Evolutionary conservation across 495 filamentous ascomycete species (phyloP).

Genomic region (Xylaria sp.): DNA sequence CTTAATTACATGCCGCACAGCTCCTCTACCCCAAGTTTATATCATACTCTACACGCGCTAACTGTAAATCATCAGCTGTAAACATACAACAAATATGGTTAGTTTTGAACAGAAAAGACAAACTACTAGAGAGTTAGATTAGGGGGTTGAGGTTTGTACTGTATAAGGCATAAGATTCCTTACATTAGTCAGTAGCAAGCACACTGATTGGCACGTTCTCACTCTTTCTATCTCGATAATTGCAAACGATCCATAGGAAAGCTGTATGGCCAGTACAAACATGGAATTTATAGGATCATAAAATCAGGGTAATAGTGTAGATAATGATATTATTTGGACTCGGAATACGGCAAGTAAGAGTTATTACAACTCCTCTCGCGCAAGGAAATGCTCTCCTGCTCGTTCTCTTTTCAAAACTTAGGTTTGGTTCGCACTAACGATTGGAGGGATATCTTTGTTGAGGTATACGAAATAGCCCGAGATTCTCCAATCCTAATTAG

Average conservation of each 20-base stretch:
- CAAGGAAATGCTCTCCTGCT: neutral
- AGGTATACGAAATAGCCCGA: neutral
- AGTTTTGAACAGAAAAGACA: neutral
- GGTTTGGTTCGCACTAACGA: too few species aligned
- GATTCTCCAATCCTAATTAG: neutral
- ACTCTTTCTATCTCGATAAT: too few species aligned
- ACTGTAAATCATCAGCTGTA: too few species aligned
- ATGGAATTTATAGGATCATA: too few species aligned
- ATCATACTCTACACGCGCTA: neutral
- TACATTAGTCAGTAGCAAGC: too few species aligned
- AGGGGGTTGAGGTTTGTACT: neutral
- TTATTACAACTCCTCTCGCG: neutral
- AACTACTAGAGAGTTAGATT: neutral
- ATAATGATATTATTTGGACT: too few species aligned
- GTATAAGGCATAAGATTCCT: neutral
- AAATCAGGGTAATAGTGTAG: neutral
- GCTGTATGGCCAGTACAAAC: too few species aligned
- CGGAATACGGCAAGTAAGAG: neutral
- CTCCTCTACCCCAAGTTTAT: neutral
- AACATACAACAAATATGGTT: neutral
- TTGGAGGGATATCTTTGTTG: too few species aligned
- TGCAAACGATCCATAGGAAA: too few species aligned
- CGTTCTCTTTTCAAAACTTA: neutral
- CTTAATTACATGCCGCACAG: neutral
- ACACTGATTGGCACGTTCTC: too few species aligned